A percentile compares a stretch with the other conserved stretches of the same genome.
Conservation (phyloP, 345 rosid species). For the Gossypium australe region DNA sequence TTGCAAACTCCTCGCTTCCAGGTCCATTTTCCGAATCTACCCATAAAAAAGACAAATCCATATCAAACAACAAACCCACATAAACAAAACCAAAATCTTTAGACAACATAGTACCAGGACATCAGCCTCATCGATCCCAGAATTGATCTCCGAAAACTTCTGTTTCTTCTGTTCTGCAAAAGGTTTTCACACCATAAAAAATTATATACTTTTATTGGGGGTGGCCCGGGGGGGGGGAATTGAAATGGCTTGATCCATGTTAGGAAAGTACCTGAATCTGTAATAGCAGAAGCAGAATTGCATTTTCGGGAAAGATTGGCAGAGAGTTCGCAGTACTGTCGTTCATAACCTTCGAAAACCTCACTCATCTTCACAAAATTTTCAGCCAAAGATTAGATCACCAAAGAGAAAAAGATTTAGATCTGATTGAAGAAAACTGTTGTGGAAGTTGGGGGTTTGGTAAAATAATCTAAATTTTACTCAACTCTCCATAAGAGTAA, state of each 20-base stretch:
- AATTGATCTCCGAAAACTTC: conserved; percentile 51
- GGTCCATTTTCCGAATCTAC: conserved; percentile 85
- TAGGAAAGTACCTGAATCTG: conserved; percentile 39
- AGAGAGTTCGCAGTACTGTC: conserved; percentile 90
- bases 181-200: background rate
- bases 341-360: conserved; percentile 86
- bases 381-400: background rate
- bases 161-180: conserved; percentile 56
- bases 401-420: background rate
- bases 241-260: background rate
- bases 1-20: conserved; percentile 84
- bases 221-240: background rate
- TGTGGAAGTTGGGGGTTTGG: background rate
- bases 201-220: background rate
- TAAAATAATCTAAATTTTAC: background rate
- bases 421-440: background rate
- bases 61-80: background rate
- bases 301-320: conserved; percentile 75
- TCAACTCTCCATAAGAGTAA: background rate
- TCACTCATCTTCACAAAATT: conserved; percentile 53
- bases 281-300: conserved; percentile 47
- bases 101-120: conserved; percentile 44
- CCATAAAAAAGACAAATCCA: background rate
- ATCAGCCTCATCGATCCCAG: conserved; percentile 84
- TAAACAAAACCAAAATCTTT: background rate